Evolutionary conservation across 1,284 basidiomycete species (phyloP).

Genomic region (Sporisorium iseilematis-ciliati): DNA sequence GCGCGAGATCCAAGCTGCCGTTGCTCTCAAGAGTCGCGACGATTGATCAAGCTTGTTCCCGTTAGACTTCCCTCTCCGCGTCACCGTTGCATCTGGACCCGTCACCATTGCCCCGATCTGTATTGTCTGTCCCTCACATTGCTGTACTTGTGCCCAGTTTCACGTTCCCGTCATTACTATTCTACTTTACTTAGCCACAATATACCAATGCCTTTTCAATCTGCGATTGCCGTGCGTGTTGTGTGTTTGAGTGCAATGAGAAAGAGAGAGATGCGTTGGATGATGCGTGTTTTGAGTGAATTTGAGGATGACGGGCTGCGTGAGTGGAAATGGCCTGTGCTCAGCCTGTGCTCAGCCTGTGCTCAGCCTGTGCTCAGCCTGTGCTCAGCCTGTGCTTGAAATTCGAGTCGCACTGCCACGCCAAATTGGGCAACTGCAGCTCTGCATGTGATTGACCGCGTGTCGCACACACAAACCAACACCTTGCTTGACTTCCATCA

Average conservation of each 20-base stretch:
- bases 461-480: conserved; percentile 8
- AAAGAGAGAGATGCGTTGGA: background rate
- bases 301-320: no score
- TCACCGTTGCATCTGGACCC: conserved; percentile 1
- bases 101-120: background rate
- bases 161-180: background rate
- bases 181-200: background rate
- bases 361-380: conserved; percentile 13
- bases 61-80: background rate
- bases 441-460: background rate
- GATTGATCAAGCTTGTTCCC: conserved; percentile 18
- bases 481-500: conserved; percentile 16
- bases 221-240: background rate
- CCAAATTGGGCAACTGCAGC: no score
- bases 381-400: conserved; percentile 7
- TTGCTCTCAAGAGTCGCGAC: conserved; percentile 53
- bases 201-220: conserved; percentile 11
- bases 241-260: background rate
- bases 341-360: conserved; percentile 12
- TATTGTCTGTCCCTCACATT: conserved; percentile 5
- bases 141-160: conserved; percentile 5
- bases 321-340: background rate
- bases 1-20: conserved; percentile 50
- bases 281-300: no score
- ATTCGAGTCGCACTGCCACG: conserved; percentile 13